Evolutionary conservation across 768 basidiomycete species (phyloP).

Genomic region (Kwoniella sp.): DNA sequence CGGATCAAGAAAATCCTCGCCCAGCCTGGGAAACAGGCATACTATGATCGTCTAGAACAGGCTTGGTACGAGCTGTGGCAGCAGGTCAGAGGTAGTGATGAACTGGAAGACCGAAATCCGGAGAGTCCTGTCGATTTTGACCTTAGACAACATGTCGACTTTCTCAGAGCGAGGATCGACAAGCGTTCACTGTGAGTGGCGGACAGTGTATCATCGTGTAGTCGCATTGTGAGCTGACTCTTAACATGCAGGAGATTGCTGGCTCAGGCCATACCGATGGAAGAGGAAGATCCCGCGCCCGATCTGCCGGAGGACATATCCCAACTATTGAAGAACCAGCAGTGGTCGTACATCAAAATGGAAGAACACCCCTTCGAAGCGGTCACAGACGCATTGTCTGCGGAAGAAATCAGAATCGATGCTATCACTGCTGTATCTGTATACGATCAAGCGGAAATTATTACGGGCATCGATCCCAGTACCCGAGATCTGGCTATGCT

Average conservation of each 20-base stretch:
- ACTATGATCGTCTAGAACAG: constrained; percentile 72
- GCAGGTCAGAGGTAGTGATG: constrained; percentile 62
- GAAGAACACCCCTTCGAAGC: constrained; percentile 10
- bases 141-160: constrained; percentile 72
- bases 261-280: constrained; percentile 12
- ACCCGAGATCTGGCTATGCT: constrained; percentile 5
- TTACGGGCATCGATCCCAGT: not conserved
- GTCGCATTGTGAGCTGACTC: constrained; percentile 61
- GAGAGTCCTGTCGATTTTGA: constrained; percentile 69
- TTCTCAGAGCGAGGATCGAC: constrained; percentile 73
- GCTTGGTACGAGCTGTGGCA: constrained; percentile 76
- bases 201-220: not conserved
- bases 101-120: constrained; percentile 68
- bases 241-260: not conserved
- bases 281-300: constrained; percentile 17
- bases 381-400: constrained; percentile 2
- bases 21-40: constrained; percentile 67
- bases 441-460: not conserved
- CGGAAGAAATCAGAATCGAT: constrained; percentile 11
- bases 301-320: constrained; percentile 20
- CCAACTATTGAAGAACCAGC: constrained; percentile 2
- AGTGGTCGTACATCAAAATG: constrained; percentile 14
- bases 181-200: constrained; percentile 83
- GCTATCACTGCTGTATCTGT: constrained; percentile 1
- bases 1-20: constrained; percentile 56